A percentile compares a stretch with the other conserved stretches of the same genome.
These are phyloP conservation scores for Globisporangium irregulare DNA, from an alignment of 352 stramenopile species.

Conservation along the genomic window DNA sequence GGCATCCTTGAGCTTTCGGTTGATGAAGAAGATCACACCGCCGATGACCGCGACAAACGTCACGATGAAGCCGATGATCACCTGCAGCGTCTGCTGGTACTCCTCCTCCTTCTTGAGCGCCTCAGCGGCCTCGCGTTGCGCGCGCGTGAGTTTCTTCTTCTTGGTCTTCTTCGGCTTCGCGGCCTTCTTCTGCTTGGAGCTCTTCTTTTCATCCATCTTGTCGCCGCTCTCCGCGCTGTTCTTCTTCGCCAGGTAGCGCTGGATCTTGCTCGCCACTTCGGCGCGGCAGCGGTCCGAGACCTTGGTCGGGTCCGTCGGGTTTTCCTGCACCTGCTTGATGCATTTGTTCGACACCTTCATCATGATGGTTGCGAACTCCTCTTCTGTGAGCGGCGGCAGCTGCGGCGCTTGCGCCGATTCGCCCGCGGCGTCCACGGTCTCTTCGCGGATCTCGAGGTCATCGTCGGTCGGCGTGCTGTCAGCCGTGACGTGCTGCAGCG, in stretches of 20 bases:
- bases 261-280: slow-evolving; percentile 54
- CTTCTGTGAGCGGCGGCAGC: slow-evolving; percentile 43
- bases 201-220: slow-evolving; percentile 22
- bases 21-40: slow-evolving; percentile 67
- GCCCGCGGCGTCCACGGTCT: slow-evolving; percentile 33
- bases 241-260: slow-evolving; percentile 57
- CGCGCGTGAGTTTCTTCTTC: slow-evolving; percentile 65
- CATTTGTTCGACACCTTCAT: slow-evolving; percentile 74
- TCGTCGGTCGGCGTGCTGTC: slow-evolving; percentile 22
- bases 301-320: slow-evolving; percentile 53
- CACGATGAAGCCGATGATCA: slow-evolving; percentile 65
- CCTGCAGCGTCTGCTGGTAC: slow-evolving; percentile 63
- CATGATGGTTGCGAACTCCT: slow-evolving; percentile 68
- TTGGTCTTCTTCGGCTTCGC: slow-evolving; percentile 46
- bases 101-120: slow-evolving; percentile 67
- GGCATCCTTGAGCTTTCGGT: slow-evolving; percentile 80
- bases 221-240: slow-evolving; percentile 28
- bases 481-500: slow-evolving; percentile 15
- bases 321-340: slow-evolving; percentile 66
- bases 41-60: slow-evolving; percentile 59
- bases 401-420: slow-evolving; percentile 23
- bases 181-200: slow-evolving; percentile 20
- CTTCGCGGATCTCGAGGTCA: slow-evolving; percentile 33
- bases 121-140: slow-evolving; percentile 46
- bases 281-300: slow-evolving; percentile 65